phyloP scores from a whole-genome alignment of 768 basidiomycete genomes.

The Filobasidium wieringae region DNA sequence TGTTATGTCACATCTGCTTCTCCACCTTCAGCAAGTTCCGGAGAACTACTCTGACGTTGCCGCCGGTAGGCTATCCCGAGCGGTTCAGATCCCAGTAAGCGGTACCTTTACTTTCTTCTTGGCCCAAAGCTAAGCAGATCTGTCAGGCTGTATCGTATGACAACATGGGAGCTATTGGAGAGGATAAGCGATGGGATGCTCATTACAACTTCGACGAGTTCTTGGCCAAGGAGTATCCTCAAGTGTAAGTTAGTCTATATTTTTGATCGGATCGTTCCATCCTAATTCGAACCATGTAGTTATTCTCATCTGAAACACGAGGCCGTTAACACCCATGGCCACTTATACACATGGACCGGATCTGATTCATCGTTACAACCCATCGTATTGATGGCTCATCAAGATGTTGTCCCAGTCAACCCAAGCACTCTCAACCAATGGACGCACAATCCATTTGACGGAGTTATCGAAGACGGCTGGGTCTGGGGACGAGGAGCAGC shows the following conservation, averaged over 20 bases:
- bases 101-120: neutral
- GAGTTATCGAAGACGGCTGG: slow-evolving; percentile 43
- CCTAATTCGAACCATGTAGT: slow-evolving; percentile 18
- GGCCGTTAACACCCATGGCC: slow-evolving; percentile 63
- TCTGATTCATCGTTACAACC: slow-evolving; percentile 54
- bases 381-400: slow-evolving; percentile 44
- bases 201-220: slow-evolving; percentile 26
- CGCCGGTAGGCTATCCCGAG: neutral
- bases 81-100: slow-evolving; percentile 15
- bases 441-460: slow-evolving; percentile 55
- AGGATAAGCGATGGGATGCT: slow-evolving; percentile 26
- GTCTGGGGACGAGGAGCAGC: slow-evolving; percentile 66
- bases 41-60: slow-evolving; percentile 6
- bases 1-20: neutral
- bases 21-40: neutral
- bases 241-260: slow-evolving; percentile 15
- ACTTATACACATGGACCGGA: slow-evolving; percentile 66
- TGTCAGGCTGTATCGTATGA: slow-evolving; percentile 31
- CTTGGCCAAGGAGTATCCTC: slow-evolving; percentile 28
- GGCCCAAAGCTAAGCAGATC: neutral
- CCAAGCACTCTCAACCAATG: slow-evolving; percentile 49
- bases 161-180: slow-evolving; percentile 21
- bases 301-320: slow-evolving; percentile 45
- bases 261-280: neutral
- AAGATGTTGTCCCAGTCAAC: slow-evolving; percentile 61